Evolutionary conservation across 345 rosid species (phyloP).

Genomic region (Eutrema japonicum): DNA sequence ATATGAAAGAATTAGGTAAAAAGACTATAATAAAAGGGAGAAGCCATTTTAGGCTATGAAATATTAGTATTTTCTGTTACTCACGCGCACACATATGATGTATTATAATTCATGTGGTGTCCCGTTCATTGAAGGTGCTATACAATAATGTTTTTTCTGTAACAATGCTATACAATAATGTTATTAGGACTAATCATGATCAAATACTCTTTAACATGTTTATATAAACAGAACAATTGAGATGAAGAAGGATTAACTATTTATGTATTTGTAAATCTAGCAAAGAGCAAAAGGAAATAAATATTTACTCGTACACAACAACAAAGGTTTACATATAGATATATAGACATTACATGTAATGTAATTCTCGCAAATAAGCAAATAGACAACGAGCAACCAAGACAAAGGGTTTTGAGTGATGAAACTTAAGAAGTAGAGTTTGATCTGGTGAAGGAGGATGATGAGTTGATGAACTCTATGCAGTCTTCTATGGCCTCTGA

Average conservation of each 20-base stretch:
- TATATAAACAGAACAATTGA: too few species aligned
- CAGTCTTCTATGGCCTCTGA: slow-evolving; percentile 81
- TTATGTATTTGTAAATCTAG: too few species aligned
- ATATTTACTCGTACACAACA: not conserved
- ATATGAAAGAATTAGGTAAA: slow-evolving; percentile 21
- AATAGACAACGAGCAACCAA: not conserved
- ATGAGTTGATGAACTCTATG: slow-evolving; percentile 77
- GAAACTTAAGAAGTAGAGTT: slow-evolving; percentile 47
- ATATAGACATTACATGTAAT: slow-evolving; percentile 24
- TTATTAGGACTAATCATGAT: not conserved
- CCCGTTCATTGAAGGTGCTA: slow-evolving; percentile 14
- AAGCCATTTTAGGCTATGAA: slow-evolving; percentile 22
- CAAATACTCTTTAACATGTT: not conserved
- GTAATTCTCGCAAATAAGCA: slow-evolving; percentile 9
- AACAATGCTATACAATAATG: not conserved
- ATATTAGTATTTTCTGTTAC: not conserved
- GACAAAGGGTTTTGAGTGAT: slow-evolving; percentile 13
- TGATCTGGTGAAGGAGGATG: slow-evolving; percentile 65
- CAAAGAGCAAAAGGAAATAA: too few species aligned
- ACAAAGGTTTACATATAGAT: slow-evolving; percentile 1
- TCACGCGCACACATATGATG: slow-evolving; percentile 13
- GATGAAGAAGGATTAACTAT: too few species aligned
- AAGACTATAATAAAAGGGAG: not conserved
- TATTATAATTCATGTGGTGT: not conserved
- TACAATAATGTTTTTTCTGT: too few species aligned